Conservation (phyloP, 441 rosid species). For the Populus tomentosa region DNA sequence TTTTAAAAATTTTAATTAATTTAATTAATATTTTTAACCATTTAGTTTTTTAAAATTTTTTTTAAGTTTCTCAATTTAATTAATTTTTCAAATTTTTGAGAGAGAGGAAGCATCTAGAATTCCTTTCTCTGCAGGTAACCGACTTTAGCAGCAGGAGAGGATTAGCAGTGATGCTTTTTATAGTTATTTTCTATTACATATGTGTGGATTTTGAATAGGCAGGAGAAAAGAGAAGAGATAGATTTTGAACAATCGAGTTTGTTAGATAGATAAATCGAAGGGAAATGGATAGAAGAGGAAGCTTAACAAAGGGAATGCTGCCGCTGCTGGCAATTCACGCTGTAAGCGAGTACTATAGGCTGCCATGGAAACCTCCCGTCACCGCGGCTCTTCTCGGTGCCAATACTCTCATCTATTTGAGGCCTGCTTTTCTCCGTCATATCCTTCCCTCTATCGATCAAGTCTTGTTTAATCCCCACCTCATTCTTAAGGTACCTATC, state of each 20-base stretch:
- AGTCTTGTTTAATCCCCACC: conserved; percentile 85
- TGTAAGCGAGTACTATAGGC: conserved; percentile 58
- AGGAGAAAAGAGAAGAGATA: not conserved
- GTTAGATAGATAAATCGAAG: not conserved
- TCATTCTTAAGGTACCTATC: conserved; percentile 63
- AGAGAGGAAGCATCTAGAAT: conserved; percentile 26
- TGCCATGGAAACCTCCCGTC: conserved; percentile 90
- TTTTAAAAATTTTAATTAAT: too few species aligned
- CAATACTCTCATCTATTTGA: conserved; percentile 61
- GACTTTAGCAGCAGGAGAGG: not conserved
- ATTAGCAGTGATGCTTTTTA: not conserved
- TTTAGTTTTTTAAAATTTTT: too few species aligned
- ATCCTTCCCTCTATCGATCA: conserved; percentile 60
- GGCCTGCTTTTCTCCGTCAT: conserved; percentile 56
- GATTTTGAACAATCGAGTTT: not conserved
- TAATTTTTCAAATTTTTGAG: too few species aligned
- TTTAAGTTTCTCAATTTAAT: too few species aligned
- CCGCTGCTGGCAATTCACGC: conserved; percentile 74
- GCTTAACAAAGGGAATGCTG: conserved; percentile 56
- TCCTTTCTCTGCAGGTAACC: conserved; percentile 5
- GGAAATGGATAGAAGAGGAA: conserved; percentile 38
- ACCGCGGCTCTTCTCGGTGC: conserved; percentile 78
- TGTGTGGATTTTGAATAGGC: too few species aligned
- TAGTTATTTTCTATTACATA: too few species aligned
- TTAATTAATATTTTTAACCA: too few species aligned